Percentiles rank a stretch among this genome's conserved stretches.
These are phyloP conservation scores for Esteya vermicola DNA, from an alignment of 2,329 filamentous ascomycete species.

Conservation along the genomic window DNA sequence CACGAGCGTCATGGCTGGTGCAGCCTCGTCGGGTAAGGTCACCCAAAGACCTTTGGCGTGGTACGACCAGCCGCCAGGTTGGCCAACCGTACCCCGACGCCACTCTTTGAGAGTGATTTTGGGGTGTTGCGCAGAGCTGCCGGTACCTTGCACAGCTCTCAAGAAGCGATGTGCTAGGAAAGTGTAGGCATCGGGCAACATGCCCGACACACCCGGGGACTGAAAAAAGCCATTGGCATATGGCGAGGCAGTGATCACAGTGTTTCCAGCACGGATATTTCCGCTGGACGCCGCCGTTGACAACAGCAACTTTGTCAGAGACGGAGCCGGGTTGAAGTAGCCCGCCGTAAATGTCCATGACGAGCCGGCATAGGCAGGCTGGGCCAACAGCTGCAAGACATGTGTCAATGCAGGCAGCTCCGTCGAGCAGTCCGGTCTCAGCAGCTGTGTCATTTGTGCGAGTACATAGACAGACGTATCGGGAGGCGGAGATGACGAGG, in stretches of 20 bases:
- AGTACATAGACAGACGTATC: slow-evolving; percentile 75
- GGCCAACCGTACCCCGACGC: slow-evolving; percentile 66
- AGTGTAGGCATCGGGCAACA: slow-evolving; percentile 85
- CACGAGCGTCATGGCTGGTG: slow-evolving; percentile 67
- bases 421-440: slow-evolving; percentile 68
- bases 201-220: slow-evolving; percentile 73
- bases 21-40: slow-evolving; percentile 48
- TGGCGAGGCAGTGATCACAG: slow-evolving; percentile 82
- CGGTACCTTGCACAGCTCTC: slow-evolving; percentile 36
- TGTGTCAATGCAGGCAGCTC: slow-evolving; percentile 71
- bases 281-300: slow-evolving; percentile 28
- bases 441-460: slow-evolving; percentile 73
- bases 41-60: slow-evolving; percentile 96
- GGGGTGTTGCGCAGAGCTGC: slow-evolving; percentile 22
- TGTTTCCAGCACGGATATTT: slow-evolving; percentile 43
- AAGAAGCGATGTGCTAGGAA: slow-evolving; percentile 75
- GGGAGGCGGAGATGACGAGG: too few relatives aligned
- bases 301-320: slow-evolving; percentile 67
- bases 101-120: slow-evolving; percentile 72
- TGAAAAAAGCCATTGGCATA: slow-evolving; percentile 93
- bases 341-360: slow-evolving; percentile 95
- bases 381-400: slow-evolving; percentile 55
- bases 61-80: slow-evolving; percentile 86
- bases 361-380: slow-evolving; percentile 48
- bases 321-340: slow-evolving; percentile 93